A percentile compares a stretch with the other conserved stretches of the same genome.
Conservation (phyloP, 108 stramenopile species). For the Cylindrotheca closterium region DNA sequence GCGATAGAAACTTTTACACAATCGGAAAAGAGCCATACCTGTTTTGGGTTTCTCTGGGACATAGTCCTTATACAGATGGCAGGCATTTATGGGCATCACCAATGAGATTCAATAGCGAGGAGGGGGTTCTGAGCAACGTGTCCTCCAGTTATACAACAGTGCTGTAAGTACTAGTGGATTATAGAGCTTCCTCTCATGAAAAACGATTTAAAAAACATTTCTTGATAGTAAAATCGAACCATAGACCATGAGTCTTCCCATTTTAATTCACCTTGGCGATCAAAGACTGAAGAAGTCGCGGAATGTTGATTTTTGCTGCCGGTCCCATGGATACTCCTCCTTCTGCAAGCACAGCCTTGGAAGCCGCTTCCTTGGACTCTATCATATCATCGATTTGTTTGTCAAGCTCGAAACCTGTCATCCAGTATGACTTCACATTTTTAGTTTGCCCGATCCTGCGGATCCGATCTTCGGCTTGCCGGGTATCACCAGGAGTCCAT, state of each 20-base stretch:
- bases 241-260: not conserved
- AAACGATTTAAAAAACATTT: not conserved
- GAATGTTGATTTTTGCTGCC: constrained; percentile 11
- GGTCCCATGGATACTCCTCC: not conserved
- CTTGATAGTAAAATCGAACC: not conserved
- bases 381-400: constrained; percentile 70
- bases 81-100: constrained; percentile 8
- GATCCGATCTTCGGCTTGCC: constrained; percentile 77
- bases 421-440: constrained; percentile 64
- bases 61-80: constrained; percentile 12
- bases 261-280: not conserved
- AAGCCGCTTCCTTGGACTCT: constrained; percentile 58
- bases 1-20: constrained; percentile 11
- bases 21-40: constrained; percentile 8
- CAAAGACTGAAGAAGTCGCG: constrained; percentile 1
- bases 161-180: not conserved
- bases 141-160: not conserved
- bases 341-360: constrained; percentile 49
- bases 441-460: constrained; percentile 81
- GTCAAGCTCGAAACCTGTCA: constrained; percentile 68
- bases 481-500: constrained; percentile 74
- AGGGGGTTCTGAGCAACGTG: not conserved
- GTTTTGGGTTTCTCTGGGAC: constrained; percentile 7
- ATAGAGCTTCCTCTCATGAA: not conserved
- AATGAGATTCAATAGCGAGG: not conserved